Percentiles rank a stretch among this genome's conserved stretches.
These are phyloP conservation scores for Euphrasia arctica DNA, from an alignment of 305 asterid genomes.

Conservation along the genomic window DNA sequence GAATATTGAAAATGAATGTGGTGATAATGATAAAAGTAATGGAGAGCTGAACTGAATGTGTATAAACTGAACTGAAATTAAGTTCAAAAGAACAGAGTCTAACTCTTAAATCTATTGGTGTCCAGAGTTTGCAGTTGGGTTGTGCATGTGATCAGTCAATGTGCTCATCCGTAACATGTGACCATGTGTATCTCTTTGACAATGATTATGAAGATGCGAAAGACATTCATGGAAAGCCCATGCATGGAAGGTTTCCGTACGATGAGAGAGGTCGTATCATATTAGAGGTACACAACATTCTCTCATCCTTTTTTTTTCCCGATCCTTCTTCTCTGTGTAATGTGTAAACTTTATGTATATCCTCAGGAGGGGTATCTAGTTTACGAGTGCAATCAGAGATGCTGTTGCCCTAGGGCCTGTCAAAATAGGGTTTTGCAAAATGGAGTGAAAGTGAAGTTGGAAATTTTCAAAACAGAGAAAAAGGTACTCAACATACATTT, in stretches of 20 bases:
- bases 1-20: too few species aligned
- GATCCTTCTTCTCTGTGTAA: background rate
- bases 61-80: too few species aligned
- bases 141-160: conserved; percentile 69
- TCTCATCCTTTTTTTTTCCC: background rate
- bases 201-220: too few species aligned
- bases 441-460: conserved; percentile 85
- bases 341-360: conserved; percentile 4
- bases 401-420: conserved; percentile 75
- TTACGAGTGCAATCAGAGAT: conserved; percentile 90
- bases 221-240: conserved; percentile 30
- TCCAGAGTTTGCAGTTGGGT: conserved; percentile 84
- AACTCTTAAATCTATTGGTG: conserved; percentile 21
- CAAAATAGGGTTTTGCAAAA: conserved; percentile 94
- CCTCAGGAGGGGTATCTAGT: conserved; percentile 95
- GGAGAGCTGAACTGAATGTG: too few species aligned
- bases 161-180: conserved; percentile 76
- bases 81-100: background rate
- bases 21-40: too few species aligned
- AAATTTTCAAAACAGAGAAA: conserved; percentile 85
- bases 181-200: conserved; percentile 84
- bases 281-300: conserved; percentile 67
- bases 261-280: conserved; percentile 91
- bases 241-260: conserved; percentile 92
- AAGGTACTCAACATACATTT: conserved; percentile 47